A percentile compares a stretch with the other conserved stretches of the same genome.
These are phyloP conservation scores for Trichosporon coremiiforme DNA, from an alignment of 1,284 basidiomycete genomes.

Conservation along the genomic window DNA sequence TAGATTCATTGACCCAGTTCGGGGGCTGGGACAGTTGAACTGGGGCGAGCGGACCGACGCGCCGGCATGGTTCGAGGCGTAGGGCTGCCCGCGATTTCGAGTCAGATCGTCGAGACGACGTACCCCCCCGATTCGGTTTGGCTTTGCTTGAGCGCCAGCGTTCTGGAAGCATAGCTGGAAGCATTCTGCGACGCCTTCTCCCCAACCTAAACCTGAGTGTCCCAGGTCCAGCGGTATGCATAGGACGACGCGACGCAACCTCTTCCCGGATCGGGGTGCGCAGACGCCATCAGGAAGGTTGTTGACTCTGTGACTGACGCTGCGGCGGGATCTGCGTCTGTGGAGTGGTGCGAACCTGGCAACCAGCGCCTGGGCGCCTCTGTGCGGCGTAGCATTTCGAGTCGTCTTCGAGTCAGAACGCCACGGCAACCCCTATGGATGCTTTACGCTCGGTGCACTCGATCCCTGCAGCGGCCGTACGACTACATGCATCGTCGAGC, in stretches of 20 bases:
- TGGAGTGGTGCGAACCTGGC: constrained; percentile 11
- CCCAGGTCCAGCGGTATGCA: neutral
- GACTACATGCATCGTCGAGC: neutral
- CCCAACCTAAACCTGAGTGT: constrained; percentile 4
- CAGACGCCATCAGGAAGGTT: neutral
- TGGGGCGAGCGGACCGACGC: neutral
- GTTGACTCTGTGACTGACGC: neutral
- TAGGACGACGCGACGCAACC: neutral
- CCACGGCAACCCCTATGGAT: neutral
- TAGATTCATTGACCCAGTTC: neutral
- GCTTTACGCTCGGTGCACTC: neutral
- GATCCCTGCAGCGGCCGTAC: neutral
- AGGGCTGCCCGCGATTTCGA: neutral
- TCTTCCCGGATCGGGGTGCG: constrained; percentile 3
- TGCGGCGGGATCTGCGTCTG: neutral
- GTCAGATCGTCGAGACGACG: constrained; percentile 7
- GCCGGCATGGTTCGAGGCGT: neutral
- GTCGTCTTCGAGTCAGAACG: constrained; percentile 7
- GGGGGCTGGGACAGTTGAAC: neutral
- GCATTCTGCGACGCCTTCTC: constrained; percentile 3
- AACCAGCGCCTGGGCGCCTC: neutral
- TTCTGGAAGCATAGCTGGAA: neutral
- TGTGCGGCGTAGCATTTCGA: neutral
- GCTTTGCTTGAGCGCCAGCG: neutral
- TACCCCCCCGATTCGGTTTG: neutral